Percentiles rank a stretch among this genome's conserved stretches.
Conservation (phyloP, 495 filamentous ascomycete species). For the Recurvomyces mirabilis region DNA sequence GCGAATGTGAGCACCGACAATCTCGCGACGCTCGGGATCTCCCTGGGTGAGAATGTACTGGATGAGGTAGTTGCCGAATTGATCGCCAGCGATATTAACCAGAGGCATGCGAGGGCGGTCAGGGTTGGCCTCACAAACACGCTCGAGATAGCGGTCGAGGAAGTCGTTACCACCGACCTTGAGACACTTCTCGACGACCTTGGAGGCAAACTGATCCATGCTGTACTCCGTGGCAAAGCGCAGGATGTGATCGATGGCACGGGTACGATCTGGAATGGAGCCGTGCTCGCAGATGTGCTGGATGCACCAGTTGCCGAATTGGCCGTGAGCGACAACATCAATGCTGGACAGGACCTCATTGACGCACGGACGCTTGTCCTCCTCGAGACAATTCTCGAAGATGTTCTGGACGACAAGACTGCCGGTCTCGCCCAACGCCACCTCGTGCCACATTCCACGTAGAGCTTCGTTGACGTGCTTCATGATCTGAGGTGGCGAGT, state of each 20-base stretch:
- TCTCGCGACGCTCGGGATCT: constrained; percentile 73
- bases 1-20: constrained; percentile 83
- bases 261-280: constrained; percentile 76
- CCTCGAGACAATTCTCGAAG: constrained; percentile 96
- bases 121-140: constrained; percentile 79
- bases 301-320: constrained; percentile 99
- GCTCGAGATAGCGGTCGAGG: constrained; percentile 80
- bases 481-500: constrained; percentile 95
- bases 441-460: constrained; percentile 96
- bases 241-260: constrained; percentile 89
- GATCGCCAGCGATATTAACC: constrained; percentile 96
- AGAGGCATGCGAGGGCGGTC: constrained; percentile 92
- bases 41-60: constrained; percentile 92
- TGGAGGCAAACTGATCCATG: constrained; percentile 98
- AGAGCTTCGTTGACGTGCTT: constrained; percentile 93
- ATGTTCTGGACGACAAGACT: constrained; percentile 98
- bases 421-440: constrained; percentile 90
- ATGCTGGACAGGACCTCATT: constrained; percentile 91
- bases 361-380: constrained; percentile 97
- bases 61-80: constrained; percentile 96
- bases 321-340: constrained; percentile 91
- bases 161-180: constrained; percentile 93
- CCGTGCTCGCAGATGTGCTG: constrained; percentile 99
- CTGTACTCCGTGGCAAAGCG: constrained; percentile 89
- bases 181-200: constrained; percentile 97